Evolutionary conservation across 805 yeast genomes (phyloP).

Genomic region (Zygotorulaspora sp.): DNA sequence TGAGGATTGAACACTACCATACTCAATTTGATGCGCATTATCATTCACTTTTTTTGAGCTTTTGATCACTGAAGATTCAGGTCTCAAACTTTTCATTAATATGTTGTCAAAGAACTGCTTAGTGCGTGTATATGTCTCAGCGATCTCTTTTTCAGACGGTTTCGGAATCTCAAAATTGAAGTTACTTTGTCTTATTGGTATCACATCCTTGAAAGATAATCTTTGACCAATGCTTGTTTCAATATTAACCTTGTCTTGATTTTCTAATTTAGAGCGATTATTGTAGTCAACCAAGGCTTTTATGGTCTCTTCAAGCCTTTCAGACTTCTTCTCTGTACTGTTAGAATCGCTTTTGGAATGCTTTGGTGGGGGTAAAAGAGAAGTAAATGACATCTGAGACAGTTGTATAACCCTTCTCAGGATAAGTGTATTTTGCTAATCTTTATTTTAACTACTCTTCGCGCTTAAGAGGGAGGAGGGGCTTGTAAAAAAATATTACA

Average conservation of each 20-base stretch:
- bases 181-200: conserved; percentile 52
- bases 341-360: conserved; percentile 3
- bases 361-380: conserved; percentile 26
- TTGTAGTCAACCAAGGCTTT: conserved; percentile 9
- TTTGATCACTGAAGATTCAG: conserved; percentile 18
- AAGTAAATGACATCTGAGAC: conserved; percentile 26
- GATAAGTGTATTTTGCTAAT: too few relatives aligned
- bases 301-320: conserved; percentile 5
- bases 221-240: conserved; percentile 15
- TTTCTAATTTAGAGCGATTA: conserved; percentile 3
- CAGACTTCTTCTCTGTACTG: not conserved
- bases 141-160: conserved; percentile 46
- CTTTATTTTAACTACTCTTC: too few relatives aligned
- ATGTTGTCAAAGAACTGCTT: conserved; percentile 48
- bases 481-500: too few relatives aligned
- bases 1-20: conserved; percentile 40
- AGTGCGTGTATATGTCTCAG: conserved; percentile 51
- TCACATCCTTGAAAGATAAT: conserved; percentile 50
- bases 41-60: conserved; percentile 27
- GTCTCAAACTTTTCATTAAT: conserved; percentile 41
- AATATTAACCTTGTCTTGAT: conserved; percentile 6
- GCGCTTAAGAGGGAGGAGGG: too few relatives aligned
- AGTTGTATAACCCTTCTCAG: not conserved
- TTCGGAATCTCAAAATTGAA: conserved; percentile 39
- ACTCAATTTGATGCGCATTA: conserved; percentile 43